Conservation (phyloP, 1,284 basidiomycete genomes). For the Microbotryomycetes sp. region DNA sequence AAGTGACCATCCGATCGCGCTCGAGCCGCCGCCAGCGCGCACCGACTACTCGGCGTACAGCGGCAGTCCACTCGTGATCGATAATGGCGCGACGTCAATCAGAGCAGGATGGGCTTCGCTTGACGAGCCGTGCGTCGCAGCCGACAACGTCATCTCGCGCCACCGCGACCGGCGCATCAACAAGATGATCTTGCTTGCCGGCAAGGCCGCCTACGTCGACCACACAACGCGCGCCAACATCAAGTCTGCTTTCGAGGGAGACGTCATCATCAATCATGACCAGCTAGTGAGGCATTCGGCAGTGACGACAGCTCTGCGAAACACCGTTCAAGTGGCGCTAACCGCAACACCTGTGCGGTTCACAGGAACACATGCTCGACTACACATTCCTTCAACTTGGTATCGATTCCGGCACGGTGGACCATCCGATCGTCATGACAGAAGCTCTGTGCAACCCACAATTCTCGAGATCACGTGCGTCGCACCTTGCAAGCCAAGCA, state of each 20-base stretch:
- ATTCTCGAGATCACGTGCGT: conserved; percentile 57
- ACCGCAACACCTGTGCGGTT: background rate
- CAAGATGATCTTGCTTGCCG: conserved; percentile 70
- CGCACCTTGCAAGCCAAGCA: background rate
- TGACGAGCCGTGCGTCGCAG: conserved; percentile 49
- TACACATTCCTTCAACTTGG: conserved; percentile 83
- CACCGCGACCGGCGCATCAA: conserved; percentile 83
- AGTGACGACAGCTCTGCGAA: background rate
- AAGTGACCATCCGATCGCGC: background rate
- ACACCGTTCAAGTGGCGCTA: background rate
- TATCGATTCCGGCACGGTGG: conserved; percentile 56
- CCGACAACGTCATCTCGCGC: conserved; percentile 67
- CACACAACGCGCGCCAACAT: conserved; percentile 68
- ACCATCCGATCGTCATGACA: conserved; percentile 91
- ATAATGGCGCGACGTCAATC: conserved; percentile 72
- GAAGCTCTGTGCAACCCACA: conserved; percentile 84
- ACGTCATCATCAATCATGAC: conserved; percentile 80
- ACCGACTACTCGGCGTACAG: background rate
- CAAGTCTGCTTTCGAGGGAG: conserved; percentile 79
- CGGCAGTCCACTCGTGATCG: conserved; percentile 59
- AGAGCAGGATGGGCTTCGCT: conserved; percentile 72
- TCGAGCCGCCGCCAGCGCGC: background rate
- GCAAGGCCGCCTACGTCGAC: conserved; percentile 74
- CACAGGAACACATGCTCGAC: conserved; percentile 89
- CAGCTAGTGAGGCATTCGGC: conserved; percentile 60